Conservation (phyloP, 306 rosid genomes). For the Prunus campanulata region DNA sequence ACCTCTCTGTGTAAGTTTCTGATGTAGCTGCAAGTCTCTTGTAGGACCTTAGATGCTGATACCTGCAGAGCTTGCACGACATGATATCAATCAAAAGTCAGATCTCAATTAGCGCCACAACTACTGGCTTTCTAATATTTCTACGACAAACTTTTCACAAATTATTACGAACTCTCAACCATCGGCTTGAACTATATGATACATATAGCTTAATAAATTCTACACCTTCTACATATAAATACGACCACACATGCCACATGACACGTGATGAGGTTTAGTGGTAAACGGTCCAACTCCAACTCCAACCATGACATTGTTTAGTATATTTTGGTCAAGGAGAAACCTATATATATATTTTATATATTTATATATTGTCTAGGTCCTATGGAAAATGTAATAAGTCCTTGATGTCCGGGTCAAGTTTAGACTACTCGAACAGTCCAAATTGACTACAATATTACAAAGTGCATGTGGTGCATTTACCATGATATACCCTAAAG, state of each 20-base stretch:
- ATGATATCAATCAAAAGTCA: neutral
- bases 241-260: neutral
- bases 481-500: neutral
- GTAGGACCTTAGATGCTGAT: slow-evolving; percentile 97
- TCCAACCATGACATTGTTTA: neutral
- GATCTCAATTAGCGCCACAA: slow-evolving; percentile 4
- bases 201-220: neutral
- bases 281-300: neutral
- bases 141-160: neutral
- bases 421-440: slow-evolving; percentile 20
- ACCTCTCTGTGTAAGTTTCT: slow-evolving; percentile 87
- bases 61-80: slow-evolving; percentile 43
- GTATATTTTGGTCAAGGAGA: slow-evolving; percentile 7
- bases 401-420: slow-evolving; percentile 58
- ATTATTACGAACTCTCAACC: neutral
- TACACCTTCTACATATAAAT: neutral
- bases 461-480: neutral
- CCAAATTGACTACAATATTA: neutral
- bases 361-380: neutral
- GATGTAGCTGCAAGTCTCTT: slow-evolving; percentile 96
- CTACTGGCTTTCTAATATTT: neutral
- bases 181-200: no score
- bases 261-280: neutral
- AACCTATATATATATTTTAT: neutral
- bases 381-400: slow-evolving; percentile 2